Base-by-base conservation (phyloP, 331 rosid genomes). In the Stylosanthes scabra region DNA sequence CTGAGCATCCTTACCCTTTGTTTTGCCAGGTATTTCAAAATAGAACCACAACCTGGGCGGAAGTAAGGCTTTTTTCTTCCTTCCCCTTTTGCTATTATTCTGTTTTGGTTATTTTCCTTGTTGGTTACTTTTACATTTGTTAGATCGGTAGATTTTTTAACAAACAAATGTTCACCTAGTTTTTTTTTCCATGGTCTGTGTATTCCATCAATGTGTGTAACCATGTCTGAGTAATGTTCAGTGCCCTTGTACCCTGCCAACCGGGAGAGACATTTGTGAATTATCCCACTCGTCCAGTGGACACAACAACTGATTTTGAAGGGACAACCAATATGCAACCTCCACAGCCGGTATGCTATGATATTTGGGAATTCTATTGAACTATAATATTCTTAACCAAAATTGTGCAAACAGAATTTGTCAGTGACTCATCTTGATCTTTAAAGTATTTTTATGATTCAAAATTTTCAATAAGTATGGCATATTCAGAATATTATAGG, bases 261-360 rank as follows among this genome's bases (percentile, higher is more conserved):
- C 86, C 85, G 74, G 97, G 92, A 63, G 99, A 91, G 83, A 86
- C 89, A 82, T 80, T 79, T 77, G 97, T 93, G 28, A 91, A 86
- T 78, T 94, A 94, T 83, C 96, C 93, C 72, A 85, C 83, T 64
- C 99, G 99, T 60, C 97, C 97, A 1, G 99, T 94, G 68, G 99
- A 94, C 83, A 89, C 97, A 63, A 83, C 91, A 63, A 88, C 97
- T 44, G 97, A 94, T 77, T 90, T 94, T 83, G 97, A 91, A 80
- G 99, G 99, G 70, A 89, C 99, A 71, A 77, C 97, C 72, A 94
- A 84, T 79, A 81, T 94, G 82, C 97, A 90, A 79, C 86, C 94
- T 77, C 55, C 96, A 66, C 97, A 88, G 79, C 80, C 88, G 87
- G 99, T 93, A 86, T 40, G 80, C 61, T 67, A 55, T 57, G 58